Conservation (phyloP, 768 basidiomycete species). For the Boletus rubropictus region DNA sequence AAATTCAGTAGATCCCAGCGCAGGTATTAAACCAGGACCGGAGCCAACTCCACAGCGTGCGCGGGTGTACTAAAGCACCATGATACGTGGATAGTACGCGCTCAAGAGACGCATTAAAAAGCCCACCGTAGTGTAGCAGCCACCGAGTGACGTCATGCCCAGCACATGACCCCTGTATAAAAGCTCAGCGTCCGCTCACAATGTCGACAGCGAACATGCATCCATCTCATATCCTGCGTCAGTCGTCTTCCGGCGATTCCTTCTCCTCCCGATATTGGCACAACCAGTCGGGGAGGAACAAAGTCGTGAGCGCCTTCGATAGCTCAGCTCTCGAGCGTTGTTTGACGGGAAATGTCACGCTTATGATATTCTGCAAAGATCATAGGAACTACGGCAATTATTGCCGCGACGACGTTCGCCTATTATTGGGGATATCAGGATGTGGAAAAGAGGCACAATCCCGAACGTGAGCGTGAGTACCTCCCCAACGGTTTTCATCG, state of each 20-base stretch:
- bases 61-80: too few relatives aligned
- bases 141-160: conserved; percentile 26
- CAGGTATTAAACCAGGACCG: too few relatives aligned
- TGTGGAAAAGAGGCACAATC: conserved; percentile 28
- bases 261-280: conserved; percentile 31
- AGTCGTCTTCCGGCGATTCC: conserved; percentile 21
- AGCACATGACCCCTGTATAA: conserved; percentile 18
- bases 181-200: conserved; percentile 15
- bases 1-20: too few relatives aligned
- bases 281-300: conserved; percentile 30
- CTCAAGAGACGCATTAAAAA: too few relatives aligned
- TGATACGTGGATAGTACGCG: too few relatives aligned
- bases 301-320: conserved; percentile 23
- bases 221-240: conserved; percentile 18
- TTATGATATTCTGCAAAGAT: conserved; percentile 13
- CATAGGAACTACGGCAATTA: conserved; percentile 24
- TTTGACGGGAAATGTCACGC: too few relatives aligned
- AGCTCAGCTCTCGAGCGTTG: background rate
- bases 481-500: background rate
- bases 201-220: conserved; percentile 16
- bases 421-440: conserved; percentile 35
- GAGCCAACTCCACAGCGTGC: too few relatives aligned
- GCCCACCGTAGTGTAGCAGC: too few relatives aligned
- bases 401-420: conserved; percentile 28
- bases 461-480: conserved; percentile 20